Conservation (phyloP, 2,329 filamentous ascomycete species). For the Aspergillus pseudoglaucus region DNA sequence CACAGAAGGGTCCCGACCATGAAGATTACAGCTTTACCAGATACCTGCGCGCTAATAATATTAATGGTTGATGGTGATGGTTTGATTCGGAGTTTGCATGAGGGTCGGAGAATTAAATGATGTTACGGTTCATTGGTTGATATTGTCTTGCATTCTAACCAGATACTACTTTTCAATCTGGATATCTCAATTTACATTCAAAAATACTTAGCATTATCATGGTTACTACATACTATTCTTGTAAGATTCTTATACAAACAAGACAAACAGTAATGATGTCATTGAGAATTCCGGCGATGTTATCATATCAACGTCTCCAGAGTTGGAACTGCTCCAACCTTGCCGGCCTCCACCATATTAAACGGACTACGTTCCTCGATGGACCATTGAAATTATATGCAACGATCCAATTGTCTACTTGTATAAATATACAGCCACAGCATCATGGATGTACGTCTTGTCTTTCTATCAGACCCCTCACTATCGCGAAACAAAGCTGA, state of each 20-base stretch:
- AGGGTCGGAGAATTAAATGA: not conserved
- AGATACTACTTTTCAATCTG: not conserved
- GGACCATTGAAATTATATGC: not conserved
- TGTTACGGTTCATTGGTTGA: not conserved
- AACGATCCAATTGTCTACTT: not conserved
- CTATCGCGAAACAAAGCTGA: slow-evolving; percentile 4
- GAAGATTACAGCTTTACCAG: slow-evolving; percentile 48
- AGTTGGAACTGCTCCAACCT: not conserved
- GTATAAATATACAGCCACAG: not conserved
- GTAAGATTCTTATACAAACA: slow-evolving; percentile 4
- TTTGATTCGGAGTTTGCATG: not conserved
- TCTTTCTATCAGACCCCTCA: not conserved
- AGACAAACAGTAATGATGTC: slow-evolving; percentile 10
- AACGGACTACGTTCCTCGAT: not conserved
- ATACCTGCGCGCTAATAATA: slow-evolving; percentile 38
- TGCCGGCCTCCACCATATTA: not conserved
- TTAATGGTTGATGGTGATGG: slow-evolving; percentile 20
- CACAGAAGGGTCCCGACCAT: slow-evolving; percentile 30
- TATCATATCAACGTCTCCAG: not conserved
- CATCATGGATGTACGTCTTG: slow-evolving; percentile 15
- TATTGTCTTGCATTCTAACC: not conserved
- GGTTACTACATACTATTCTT: not conserved
- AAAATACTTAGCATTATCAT: too few species aligned
- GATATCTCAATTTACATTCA: not conserved
- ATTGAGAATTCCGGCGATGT: not conserved